phyloP scores from a whole-genome alignment of 768 basidiomycete species.

The Chalciporus chontae region DNA sequence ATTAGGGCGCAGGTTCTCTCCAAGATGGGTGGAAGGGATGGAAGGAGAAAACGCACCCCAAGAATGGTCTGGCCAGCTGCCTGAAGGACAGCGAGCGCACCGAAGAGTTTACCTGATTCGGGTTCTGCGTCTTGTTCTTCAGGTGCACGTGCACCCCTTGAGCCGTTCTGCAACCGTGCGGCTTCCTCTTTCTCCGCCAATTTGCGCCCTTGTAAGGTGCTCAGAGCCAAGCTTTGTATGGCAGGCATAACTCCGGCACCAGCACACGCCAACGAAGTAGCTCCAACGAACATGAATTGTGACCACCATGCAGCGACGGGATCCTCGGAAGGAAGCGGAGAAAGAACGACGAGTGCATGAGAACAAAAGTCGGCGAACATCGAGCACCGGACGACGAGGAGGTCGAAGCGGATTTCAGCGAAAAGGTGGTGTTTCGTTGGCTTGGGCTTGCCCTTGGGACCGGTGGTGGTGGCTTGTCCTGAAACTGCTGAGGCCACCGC shows the following conservation, averaged over 20 bases:
- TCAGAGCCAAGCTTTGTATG: constrained; percentile 70
- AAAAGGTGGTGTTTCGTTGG: constrained; percentile 49
- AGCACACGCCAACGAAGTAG: constrained; percentile 61
- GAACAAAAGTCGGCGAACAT: constrained; percentile 66
- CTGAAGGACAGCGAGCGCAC: constrained; percentile 65
- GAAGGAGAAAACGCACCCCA: constrained; percentile 33
- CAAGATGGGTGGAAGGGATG: background rate
- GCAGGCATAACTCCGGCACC: constrained; percentile 69
- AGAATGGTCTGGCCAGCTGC: constrained; percentile 63
- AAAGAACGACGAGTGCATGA: constrained; percentile 55
- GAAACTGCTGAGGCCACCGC: constrained; percentile 6
- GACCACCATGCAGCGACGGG: constrained; percentile 20
- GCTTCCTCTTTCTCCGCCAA: constrained; percentile 34
- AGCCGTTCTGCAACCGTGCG: constrained; percentile 15
- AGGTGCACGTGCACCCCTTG: background rate
- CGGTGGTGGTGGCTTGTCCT: constrained; percentile 4
- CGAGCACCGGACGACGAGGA: constrained; percentile 59
- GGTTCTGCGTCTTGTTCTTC: constrained; percentile 32
- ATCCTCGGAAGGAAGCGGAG: constrained; percentile 41
- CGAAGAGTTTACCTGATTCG: constrained; percentile 57
- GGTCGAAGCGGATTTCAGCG: constrained; percentile 66
- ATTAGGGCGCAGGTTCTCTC: constrained; percentile 9
- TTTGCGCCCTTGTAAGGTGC: constrained; percentile 43
- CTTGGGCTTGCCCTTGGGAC: constrained; percentile 36
- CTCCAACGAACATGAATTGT: constrained; percentile 49